Evolutionary conservation across 495 filamentous ascomycete genomes (phyloP), one percentile per base, ranked within the genome.

Genomic region (Neurospora sp.): DNA sequence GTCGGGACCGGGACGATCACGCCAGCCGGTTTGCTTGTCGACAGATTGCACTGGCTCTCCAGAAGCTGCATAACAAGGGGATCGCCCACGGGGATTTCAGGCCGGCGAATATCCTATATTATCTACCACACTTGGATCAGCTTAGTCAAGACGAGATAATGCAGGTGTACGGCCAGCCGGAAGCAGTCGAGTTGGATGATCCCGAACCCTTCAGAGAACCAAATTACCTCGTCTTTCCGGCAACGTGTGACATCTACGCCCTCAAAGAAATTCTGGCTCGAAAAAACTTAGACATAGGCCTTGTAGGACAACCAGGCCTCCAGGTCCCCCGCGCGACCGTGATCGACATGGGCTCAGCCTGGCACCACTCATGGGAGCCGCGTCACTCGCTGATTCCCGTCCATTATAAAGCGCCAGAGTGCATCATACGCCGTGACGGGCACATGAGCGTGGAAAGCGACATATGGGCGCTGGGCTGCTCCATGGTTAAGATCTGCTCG

Each of bases 51-150:
- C 11, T 8, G 10, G 72, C 72, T 27, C 39, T 44, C 9, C 35
- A 73, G 27, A 70, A 41, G 31, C 4, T 73, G 38, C 72, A 73
- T 14, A 39, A n/a, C 23, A 62, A 69, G 48, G 72, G 39, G 0
- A 70, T 73, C 16, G 20, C n/a, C 38, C 72, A 73, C 37, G 72
- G 72, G 4, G 72, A 73, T 20, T 73, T 73, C 10, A 9, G 72
- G 14, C 39, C 59, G n/a, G 37, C 59, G 0, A 73, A 73, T 37
- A 73, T 73, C 39, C 54, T 73, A 12, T 62, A 35, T 18, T 16
- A 35, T 12, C 2, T 62, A 9, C 54, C 54, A 9, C 54, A 62
- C 54, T 5, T 62, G 27, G 27, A 62, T 35, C 35, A 35, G 2
- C 54, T 62, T 9, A 18, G 54, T 18, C 6, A 62, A 4, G 27